Evolutionary conservation across 306 rosid genomes (phyloP).

Genomic region (Phaseolus lunatus): DNA sequence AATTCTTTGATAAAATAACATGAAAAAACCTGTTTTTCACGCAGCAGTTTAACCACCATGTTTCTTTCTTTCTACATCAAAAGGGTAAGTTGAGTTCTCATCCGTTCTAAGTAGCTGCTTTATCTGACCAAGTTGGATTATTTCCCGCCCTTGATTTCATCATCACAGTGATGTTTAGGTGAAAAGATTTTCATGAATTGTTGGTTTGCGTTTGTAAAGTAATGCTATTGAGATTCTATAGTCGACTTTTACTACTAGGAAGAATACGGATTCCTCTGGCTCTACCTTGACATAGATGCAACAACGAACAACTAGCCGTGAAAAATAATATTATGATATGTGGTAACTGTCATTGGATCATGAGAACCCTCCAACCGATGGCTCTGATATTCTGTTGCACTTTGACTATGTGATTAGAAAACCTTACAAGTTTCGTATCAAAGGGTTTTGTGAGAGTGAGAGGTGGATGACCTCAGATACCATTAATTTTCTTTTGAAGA

Average conservation of each 20-base stretch:
- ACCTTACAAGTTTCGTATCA: constrained; percentile 10
- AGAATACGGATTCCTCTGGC: constrained; percentile 4
- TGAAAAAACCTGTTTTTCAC: constrained; percentile 7
- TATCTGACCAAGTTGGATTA: constrained; percentile 46
- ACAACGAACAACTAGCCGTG: constrained; percentile 37
- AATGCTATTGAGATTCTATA: constrained; percentile 36
- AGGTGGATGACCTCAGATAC: constrained; percentile 34
- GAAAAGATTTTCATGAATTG: constrained; percentile 12
- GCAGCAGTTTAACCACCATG: constrained; percentile 30
- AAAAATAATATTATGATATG: constrained; percentile 18
- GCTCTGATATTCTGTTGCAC: constrained; percentile 4
- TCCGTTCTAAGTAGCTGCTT: not conserved
- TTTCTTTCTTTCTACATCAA: not conserved
- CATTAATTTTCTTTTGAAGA: constrained; percentile 41
- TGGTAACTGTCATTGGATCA: constrained; percentile 34
- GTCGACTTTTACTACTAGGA: constrained; percentile 22
- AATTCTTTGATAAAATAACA: constrained; percentile 11
- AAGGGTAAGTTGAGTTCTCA: constrained; percentile 6
- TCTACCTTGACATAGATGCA: constrained; percentile 27
- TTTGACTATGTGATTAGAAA: constrained; percentile 26
- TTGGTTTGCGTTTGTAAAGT: constrained; percentile 47
- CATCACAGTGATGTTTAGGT: not conserved
- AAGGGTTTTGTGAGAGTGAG: constrained; percentile 16
- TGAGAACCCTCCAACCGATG: not conserved
- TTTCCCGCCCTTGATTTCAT: constrained; percentile 26